Conservation (phyloP, 2,329 filamentous ascomycete species). For the Xylaria sp. region DNA sequence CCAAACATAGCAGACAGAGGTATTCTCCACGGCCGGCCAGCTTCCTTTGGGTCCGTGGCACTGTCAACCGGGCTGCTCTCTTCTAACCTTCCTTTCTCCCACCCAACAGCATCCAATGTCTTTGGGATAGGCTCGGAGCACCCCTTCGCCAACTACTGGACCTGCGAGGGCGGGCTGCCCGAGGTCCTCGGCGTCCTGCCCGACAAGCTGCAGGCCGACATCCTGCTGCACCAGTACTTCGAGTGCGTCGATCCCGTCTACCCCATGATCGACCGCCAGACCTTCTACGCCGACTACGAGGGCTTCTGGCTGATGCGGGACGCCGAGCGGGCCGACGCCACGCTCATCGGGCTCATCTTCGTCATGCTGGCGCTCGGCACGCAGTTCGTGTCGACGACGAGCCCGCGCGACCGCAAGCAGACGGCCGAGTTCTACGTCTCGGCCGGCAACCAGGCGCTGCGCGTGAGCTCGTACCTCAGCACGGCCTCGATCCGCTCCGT, state of each 20-base stretch:
- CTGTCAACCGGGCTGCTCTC: slow-evolving; percentile 65
- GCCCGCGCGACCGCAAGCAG: slow-evolving; percentile 66
- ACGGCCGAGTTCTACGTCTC: slow-evolving; percentile 83
- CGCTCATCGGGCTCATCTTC: slow-evolving; percentile 73
- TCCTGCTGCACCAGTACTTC: slow-evolving; percentile 65
- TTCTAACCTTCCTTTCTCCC: slow-evolving; percentile 73
- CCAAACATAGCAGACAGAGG: slow-evolving; percentile 61
- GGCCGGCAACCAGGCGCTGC: slow-evolving; percentile 75
- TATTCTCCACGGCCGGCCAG: slow-evolving; percentile 48
- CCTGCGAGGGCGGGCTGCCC: slow-evolving; percentile 71
- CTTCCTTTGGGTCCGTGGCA: slow-evolving; percentile 55
- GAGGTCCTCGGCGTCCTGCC: slow-evolving; percentile 78
- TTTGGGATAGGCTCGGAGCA: slow-evolving; percentile 81
- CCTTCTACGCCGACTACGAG: slow-evolving; percentile 78
- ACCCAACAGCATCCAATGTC: slow-evolving; percentile 72
- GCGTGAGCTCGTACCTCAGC: slow-evolving; percentile 76
- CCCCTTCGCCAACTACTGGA: slow-evolving; percentile 85
- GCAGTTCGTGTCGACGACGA: slow-evolving; percentile 68
- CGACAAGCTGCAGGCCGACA: slow-evolving; percentile 74
- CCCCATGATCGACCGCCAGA: slow-evolving; percentile 75
- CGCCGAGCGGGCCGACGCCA: slow-evolving; percentile 67
- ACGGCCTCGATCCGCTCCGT: slow-evolving; percentile 72
- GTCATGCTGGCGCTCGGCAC: slow-evolving; percentile 78
- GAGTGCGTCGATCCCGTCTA: slow-evolving; percentile 79
- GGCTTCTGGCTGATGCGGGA: slow-evolving; percentile 70